These are phyloP conservation scores for Thozetella sp. DNA, from an alignment of 495 filamentous ascomycete genomes.

Conservation along the genomic window DNA sequence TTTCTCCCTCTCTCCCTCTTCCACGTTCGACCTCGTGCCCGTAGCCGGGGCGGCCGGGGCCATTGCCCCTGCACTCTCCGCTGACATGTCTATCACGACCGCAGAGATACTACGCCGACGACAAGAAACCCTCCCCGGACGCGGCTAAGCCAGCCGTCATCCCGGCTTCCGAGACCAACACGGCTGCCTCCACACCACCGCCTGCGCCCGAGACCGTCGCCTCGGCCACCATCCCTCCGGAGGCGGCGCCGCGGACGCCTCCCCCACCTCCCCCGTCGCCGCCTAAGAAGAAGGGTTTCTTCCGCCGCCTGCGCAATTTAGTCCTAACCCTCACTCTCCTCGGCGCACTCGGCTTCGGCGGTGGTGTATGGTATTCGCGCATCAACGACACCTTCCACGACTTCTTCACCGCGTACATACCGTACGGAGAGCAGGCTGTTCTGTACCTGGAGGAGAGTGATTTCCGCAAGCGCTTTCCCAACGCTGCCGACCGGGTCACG, in stretches of 20 bases:
- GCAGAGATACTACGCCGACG: constrained; percentile 61
- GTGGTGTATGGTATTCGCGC: constrained; percentile 87
- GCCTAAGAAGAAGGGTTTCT: constrained; percentile 70
- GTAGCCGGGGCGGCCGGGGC: background rate
- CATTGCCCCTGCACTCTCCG: constrained; percentile 8
- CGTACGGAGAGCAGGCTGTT: constrained; percentile 91
- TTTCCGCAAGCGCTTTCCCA: constrained; percentile 89
- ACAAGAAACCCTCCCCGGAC: constrained; percentile 49
- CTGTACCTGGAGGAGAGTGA: constrained; percentile 97
- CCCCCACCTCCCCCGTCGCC: constrained; percentile 52
- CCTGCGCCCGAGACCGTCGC: constrained; percentile 36
- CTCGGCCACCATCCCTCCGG: constrained; percentile 56
- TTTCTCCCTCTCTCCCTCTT: background rate
- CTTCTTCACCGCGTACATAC: constrained; percentile 97
- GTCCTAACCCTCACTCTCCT: constrained; percentile 73
- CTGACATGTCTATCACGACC: constrained; percentile 7
- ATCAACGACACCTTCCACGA: constrained; percentile 98
- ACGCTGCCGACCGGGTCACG: constrained; percentile 52
- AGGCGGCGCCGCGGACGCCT: constrained; percentile 62
- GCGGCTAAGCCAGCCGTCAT: constrained; percentile 53
- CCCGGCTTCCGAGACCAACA: constrained; percentile 59
- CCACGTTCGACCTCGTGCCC: background rate
- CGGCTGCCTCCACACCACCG: constrained; percentile 48
- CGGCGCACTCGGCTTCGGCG: constrained; percentile 76
- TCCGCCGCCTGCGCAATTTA: constrained; percentile 68